A percentile compares a stretch with the other conserved stretches of the same genome.
These are phyloP conservation scores for Tulasnella sp. DNA, from an alignment of 768 basidiomycete species.

Conservation along the genomic window DNA sequence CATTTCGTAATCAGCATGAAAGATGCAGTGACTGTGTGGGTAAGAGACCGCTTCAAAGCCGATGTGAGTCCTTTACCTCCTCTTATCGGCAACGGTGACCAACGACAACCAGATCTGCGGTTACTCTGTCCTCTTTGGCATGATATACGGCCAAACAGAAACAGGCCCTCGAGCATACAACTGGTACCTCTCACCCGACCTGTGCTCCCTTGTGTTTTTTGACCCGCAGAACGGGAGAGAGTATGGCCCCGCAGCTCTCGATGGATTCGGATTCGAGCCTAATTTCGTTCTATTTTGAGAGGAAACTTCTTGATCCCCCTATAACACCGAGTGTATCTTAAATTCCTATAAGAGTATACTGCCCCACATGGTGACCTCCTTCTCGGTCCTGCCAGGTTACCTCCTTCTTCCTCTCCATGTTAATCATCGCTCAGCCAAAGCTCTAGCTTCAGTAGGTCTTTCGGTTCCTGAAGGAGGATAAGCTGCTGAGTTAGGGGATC, in stretches of 20 bases:
- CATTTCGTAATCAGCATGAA: background rate
- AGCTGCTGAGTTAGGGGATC: slow-evolving; percentile 20
- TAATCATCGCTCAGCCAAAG: slow-evolving; percentile 21
- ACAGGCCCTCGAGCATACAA: background rate
- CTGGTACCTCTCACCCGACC: background rate
- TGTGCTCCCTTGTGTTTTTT: background rate
- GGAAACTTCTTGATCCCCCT: background rate
- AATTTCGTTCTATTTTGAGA: background rate
- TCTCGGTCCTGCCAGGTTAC: background rate
- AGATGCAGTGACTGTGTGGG: background rate
- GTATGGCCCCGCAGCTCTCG: background rate
- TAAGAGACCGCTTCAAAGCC: too few relatives aligned
- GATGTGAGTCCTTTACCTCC: background rate
- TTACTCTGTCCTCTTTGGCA: slow-evolving; percentile 2
- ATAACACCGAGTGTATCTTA: too few relatives aligned
- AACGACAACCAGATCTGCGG: background rate
- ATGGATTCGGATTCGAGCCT: background rate
- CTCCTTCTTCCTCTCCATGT: background rate
- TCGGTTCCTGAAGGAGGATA: slow-evolving; percentile 3
- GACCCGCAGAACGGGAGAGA: background rate
- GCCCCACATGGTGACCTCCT: too few relatives aligned
- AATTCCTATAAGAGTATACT: too few relatives aligned
- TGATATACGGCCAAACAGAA: background rate
- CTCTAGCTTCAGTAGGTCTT: slow-evolving; percentile 21
- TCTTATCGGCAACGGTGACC: too few relatives aligned